Percentiles rank a stretch among this genome's conserved stretches.
These are phyloP conservation scores for Gossypium bickii DNA, from an alignment of 345 rosid species.

Conservation along the genomic window DNA sequence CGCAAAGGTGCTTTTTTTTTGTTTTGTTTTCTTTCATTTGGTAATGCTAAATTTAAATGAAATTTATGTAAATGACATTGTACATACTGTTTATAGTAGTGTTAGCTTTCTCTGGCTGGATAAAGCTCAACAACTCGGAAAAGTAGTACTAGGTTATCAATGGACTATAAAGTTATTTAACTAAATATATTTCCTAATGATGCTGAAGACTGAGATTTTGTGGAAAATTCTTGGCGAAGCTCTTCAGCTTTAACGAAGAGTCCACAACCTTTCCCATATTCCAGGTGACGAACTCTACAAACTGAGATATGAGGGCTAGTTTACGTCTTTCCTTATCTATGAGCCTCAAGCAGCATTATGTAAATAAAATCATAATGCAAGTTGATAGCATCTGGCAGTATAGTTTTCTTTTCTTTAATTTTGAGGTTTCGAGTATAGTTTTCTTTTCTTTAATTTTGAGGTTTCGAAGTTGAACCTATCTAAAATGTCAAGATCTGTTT, in stretches of 20 bases:
- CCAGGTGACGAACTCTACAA: constrained; percentile 9
- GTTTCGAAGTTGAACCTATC: neutral
- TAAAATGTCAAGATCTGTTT: constrained; percentile 9
- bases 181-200: neutral
- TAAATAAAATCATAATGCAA: neutral
- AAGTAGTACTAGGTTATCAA: neutral
- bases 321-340: neutral
- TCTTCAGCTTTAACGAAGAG: neutral
- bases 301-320: neutral
- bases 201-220: neutral
- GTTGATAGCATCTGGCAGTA: neutral
- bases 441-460: neutral
- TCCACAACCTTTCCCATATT: neutral
- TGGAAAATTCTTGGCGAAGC: neutral
- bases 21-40: neutral
- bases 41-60: neutral
- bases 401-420: neutral
- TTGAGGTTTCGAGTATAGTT: neutral
- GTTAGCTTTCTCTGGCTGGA: neutral
- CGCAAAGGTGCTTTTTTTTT: constrained; percentile 58
- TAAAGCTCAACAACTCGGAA: neutral
- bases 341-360: neutral
- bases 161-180: neutral
- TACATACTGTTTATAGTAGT: neutral
- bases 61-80: neutral